These are phyloP conservation scores for Halophytophthora polymorphica DNA, from an alignment of 352 stramenopile species.

Conservation along the genomic window DNA sequence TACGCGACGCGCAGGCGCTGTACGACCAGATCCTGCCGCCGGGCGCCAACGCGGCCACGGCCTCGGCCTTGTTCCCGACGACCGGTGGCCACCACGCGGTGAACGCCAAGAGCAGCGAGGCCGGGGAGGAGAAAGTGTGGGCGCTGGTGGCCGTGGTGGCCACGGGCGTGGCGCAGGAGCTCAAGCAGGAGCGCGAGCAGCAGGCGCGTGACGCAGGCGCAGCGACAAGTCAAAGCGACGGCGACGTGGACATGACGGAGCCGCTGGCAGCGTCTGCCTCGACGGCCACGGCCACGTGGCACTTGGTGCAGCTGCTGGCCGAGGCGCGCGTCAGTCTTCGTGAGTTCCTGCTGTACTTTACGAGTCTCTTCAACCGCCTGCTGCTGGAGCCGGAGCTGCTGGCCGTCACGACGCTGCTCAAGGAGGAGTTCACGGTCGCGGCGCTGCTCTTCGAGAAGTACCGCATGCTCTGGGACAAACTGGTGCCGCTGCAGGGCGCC, in stretches of 20 bases:
- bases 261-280: neutral
- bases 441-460: constrained; percentile 81
- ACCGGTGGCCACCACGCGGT: constrained; percentile 13
- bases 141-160: constrained; percentile 48
- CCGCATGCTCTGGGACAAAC: constrained; percentile 50
- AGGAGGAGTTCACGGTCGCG: constrained; percentile 76
- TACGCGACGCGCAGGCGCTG: constrained; percentile 32
- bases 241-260: neutral
- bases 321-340: constrained; percentile 57
- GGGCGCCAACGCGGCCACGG: constrained; percentile 1
- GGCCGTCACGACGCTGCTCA: constrained; percentile 64
- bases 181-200: constrained; percentile 25
- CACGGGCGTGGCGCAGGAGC: constrained; percentile 37
- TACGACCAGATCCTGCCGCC: constrained; percentile 39
- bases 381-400: constrained; percentile 72
- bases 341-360: constrained; percentile 67
- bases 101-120: constrained; percentile 19
- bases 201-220: neutral
- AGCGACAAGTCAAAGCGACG: neutral
- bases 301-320: constrained; percentile 39
- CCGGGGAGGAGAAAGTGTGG: constrained; percentile 32
- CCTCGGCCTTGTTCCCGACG: constrained; percentile 4
- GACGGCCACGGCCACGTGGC: constrained; percentile 10
- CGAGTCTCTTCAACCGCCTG: constrained; percentile 78
- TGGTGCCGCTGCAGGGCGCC: constrained; percentile 10